Conservation (phyloP, 495 filamentous ascomycete species). For the Penicillium odoratum region DNA sequence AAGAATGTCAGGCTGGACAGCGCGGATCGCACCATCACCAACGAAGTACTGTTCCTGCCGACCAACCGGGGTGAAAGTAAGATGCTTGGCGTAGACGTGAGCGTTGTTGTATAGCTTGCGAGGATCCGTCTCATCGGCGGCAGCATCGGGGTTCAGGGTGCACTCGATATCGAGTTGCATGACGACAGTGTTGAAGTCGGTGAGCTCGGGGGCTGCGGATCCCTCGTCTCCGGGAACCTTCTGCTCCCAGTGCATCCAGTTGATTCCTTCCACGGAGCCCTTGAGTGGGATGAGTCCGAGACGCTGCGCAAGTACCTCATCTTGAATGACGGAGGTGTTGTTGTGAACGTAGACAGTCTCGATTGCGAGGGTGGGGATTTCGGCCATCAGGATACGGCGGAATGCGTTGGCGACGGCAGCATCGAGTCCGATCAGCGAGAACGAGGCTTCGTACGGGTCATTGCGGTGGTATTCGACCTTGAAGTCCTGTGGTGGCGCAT, state of each 20-base stretch:
- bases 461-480: slow-evolving; percentile 81
- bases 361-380: slow-evolving; percentile 91
- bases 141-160: slow-evolving; percentile 69
- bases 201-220: slow-evolving; percentile 46
- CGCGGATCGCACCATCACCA: slow-evolving; percentile 61
- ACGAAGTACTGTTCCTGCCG: slow-evolving; percentile 68
- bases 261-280: slow-evolving; percentile 70
- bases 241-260: slow-evolving; percentile 75
- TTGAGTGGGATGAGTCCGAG: slow-evolving; percentile 89
- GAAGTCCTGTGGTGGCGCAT: slow-evolving; percentile 52
- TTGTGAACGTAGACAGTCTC: slow-evolving; percentile 87
- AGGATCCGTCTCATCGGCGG: slow-evolving; percentile 72
- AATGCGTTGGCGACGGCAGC: slow-evolving; percentile 96
- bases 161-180: slow-evolving; percentile 73
- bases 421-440: slow-evolving; percentile 89
- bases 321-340: slow-evolving; percentile 96
- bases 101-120: slow-evolving; percentile 79
- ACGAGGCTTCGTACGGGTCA: slow-evolving; percentile 69
- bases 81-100: slow-evolving; percentile 82
- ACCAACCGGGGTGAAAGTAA: slow-evolving; percentile 73
- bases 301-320: slow-evolving; percentile 89
- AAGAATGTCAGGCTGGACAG: slow-evolving; percentile 89
- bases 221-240: slow-evolving; percentile 53
- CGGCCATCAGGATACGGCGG: slow-evolving; percentile 93
- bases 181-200: slow-evolving; percentile 78